Percentiles rank a stretch among this genome's conserved stretches.
These are phyloP conservation scores for Eucalyptus cloeziana DNA, from an alignment of 345 rosid species.

Conservation along the genomic window DNA sequence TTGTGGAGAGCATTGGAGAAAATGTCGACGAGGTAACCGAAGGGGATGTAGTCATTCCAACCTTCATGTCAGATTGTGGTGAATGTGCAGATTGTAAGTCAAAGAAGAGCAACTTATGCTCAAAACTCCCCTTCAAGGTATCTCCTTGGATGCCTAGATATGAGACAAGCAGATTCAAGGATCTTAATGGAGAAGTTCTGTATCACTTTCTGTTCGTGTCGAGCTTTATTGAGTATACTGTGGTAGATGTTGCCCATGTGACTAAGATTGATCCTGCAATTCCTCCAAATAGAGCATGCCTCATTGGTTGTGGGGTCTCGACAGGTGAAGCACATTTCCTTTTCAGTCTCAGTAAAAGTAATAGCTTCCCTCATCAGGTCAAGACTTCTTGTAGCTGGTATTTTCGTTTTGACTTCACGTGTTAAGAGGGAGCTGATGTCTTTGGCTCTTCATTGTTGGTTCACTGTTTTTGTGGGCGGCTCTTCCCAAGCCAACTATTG, in stretches of 20 bases:
- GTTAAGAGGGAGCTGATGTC: not conserved
- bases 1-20: conserved; percentile 84
- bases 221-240: conserved; percentile 73
- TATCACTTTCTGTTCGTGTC: conserved; percentile 70
- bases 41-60: conserved; percentile 71
- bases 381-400: not conserved
- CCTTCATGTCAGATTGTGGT: conserved; percentile 63
- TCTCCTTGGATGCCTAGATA: conserved; percentile 83
- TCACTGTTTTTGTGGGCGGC: not conserved
- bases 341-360: not conserved
- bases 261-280: conserved; percentile 48
- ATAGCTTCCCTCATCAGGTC: not conserved
- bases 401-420: not conserved
- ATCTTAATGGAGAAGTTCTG: conserved; percentile 46
- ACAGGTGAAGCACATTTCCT: conserved; percentile 31
- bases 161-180: conserved; percentile 65
- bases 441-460: not conserved
- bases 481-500: not conserved
- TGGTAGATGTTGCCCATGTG: conserved; percentile 54
- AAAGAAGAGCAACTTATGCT: conserved; percentile 64
- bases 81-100: conserved; percentile 67
- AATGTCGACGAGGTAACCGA: conserved; percentile 35
- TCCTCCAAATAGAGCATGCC: conserved; percentile 74
- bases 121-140: conserved; percentile 48
- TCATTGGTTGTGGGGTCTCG: conserved; percentile 81